These are phyloP conservation scores for Phylloporus arenicola DNA, from an alignment of 768 basidiomycete genomes.

Conservation along the genomic window DNA sequence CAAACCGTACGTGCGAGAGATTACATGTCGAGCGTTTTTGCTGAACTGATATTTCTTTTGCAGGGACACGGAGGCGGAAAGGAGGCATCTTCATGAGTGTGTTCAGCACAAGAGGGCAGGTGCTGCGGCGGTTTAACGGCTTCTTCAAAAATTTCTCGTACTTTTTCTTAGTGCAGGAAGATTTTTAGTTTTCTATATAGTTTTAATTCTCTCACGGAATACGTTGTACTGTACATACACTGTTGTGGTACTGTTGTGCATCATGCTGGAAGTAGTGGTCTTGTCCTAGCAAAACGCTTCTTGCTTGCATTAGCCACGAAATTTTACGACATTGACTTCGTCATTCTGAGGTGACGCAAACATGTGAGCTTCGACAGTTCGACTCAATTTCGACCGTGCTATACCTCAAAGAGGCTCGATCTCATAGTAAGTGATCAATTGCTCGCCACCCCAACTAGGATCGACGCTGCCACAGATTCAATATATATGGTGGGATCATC, in stretches of 20 bases:
- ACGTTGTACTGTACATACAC: background rate
- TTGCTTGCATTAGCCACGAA: background rate
- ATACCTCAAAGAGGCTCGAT: too few species aligned
- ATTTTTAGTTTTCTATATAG: background rate
- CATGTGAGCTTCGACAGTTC: too few species aligned
- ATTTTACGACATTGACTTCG: background rate
- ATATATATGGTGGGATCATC: too few species aligned
- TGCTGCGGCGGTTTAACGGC: slow-evolving; percentile 8
- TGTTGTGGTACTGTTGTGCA: background rate
- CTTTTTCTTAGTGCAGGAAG: background rate
- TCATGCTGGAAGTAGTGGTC: too few species aligned
- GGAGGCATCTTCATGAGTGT: slow-evolving; percentile 14
- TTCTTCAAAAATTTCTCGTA: background rate
- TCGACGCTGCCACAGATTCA: too few species aligned
- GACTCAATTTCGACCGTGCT: too few species aligned
- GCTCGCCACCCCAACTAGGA: too few species aligned
- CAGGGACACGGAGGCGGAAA: slow-evolving; percentile 13
- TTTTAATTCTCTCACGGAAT: background rate
- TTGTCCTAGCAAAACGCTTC: too few species aligned
- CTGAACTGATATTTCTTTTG: background rate
- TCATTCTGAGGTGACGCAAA: too few species aligned
- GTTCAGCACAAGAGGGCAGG: background rate
- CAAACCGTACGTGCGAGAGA: slow-evolving; percentile 37
- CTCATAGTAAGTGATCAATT: too few species aligned
- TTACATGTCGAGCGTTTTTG: background rate